Conservation (phyloP, 345 rosid genomes). For the Mangifera indica region DNA sequence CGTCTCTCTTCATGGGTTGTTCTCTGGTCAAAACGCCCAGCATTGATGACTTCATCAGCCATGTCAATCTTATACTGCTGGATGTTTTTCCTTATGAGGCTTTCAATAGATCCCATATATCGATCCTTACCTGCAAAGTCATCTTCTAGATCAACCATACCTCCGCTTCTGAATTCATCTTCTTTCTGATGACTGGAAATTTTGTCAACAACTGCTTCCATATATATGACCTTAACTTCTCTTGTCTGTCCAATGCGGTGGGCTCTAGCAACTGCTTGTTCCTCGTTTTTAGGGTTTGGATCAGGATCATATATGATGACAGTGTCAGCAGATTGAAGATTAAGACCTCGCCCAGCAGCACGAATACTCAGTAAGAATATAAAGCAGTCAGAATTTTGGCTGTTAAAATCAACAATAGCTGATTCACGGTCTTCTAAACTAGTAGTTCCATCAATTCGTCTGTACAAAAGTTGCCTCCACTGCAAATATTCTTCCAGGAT, state of each 20-base stretch:
- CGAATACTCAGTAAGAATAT: slow-evolving; percentile 97
- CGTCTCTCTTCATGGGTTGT: slow-evolving; percentile 99
- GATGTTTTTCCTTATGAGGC: slow-evolving; percentile 97
- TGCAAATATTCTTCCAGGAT: slow-evolving; percentile 97
- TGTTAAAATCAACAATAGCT: slow-evolving; percentile 95
- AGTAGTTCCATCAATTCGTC: slow-evolving; percentile 98
- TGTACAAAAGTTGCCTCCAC: slow-evolving; percentile 84
- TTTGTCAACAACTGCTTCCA: slow-evolving; percentile 99
- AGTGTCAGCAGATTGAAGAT: slow-evolving; percentile 98
- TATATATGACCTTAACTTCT: slow-evolving; percentile 95
- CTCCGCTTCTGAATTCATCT: slow-evolving; percentile 88
- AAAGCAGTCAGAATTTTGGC: slow-evolving; percentile 82
- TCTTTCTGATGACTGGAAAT: slow-evolving; percentile 87
- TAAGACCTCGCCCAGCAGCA: slow-evolving; percentile 99
- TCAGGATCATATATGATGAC: slow-evolving; percentile 99
- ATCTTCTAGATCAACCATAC: slow-evolving; percentile 82
- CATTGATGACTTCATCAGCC: slow-evolving; percentile 99
- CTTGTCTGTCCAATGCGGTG: slow-evolving; percentile 98
- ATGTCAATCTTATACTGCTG: slow-evolving; percentile 99
- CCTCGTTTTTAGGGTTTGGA: slow-evolving; percentile 99
- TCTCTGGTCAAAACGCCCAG: slow-evolving; percentile 99
- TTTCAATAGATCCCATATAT: slow-evolving; percentile 95
- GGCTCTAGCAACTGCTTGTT: slow-evolving; percentile 99
- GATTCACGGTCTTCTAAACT: slow-evolving; percentile 99
- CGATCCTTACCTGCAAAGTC: slow-evolving; percentile 98